Base-by-base conservation (phyloP, 1,284 basidiomycete species). In the Heterobasidion irregulare region DNA sequence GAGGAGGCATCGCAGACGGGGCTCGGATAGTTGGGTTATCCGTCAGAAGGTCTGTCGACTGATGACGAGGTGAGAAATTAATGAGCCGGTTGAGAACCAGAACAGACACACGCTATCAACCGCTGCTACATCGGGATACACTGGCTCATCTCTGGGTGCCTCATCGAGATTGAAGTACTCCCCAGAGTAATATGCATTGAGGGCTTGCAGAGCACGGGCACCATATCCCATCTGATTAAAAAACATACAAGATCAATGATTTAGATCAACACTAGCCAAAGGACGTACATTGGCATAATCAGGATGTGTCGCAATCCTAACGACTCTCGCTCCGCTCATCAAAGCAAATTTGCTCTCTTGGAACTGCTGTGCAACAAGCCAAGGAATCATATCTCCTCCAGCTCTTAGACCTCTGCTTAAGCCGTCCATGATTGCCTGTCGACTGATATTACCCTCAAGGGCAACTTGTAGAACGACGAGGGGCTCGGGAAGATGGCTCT, bases 371-470 rank as follows among this genome's bases (percentile, higher is more conserved):
- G 92, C 86, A 41, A 99, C 77, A 26, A 97, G 77, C 97, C 97
- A 99, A 0, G 97, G 97, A 60, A 99, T 98, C 81, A 99, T 85
- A 74, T 99, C 97, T 1, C 97, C 97, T 1, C 92, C 90, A 4
- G 91, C 89, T 57, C 91, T 77, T 63, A 86, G 75, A 12, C 93
- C 93, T 50, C 92, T 76, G 47, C 82, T 80, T 13, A 98, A 71
- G 50, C 89, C 89, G 59, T 95, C 94, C 75, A 98, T 75, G 56
- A 99, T 92, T 34, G 83, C 86, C 52, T 87, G 83, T 65, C 86
- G 88, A 61, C 88, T 89, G 61, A 99, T 95, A 65, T 90, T 90
- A 8, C 97, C 97, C 71, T 99, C 97, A 54, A 99, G 73, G 13
- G 97, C 94, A 13, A 99, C 94, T 68, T 97, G 94, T 18, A 99